A percentile compares a stretch with the other conserved stretches of the same genome.
Conservation (phyloP, 768 basidiomycete species). For the Amanita phalloides region DNA sequence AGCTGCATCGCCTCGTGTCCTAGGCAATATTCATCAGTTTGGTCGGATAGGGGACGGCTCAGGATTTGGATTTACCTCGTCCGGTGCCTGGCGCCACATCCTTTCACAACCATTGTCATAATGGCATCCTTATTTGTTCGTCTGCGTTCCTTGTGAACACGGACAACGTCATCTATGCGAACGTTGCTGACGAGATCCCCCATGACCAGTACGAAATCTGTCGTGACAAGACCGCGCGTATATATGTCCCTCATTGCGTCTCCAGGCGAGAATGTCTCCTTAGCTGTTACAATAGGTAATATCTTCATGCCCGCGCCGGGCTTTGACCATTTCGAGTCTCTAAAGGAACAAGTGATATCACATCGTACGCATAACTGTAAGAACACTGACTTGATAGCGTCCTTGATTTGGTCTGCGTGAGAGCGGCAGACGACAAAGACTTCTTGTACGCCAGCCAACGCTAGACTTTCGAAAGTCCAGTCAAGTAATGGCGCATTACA, state of each 20-base stretch:
- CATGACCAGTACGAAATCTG: constrained; percentile 85
- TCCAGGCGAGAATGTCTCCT: constrained; percentile 80
- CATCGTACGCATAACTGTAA: constrained; percentile 2
- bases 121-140: constrained; percentile 86
- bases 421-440: constrained; percentile 93
- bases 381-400: constrained; percentile 62
- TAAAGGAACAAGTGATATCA: constrained; percentile 18
- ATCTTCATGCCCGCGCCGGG: constrained; percentile 74
- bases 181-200: constrained; percentile 93
- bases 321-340: constrained; percentile 80
- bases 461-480: constrained; percentile 94
- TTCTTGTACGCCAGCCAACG: constrained; percentile 92
- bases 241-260: constrained; percentile 94
- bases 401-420: constrained; percentile 77
- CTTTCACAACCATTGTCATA: constrained; percentile 93
- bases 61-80: constrained; percentile 48
- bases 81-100: constrained; percentile 59
- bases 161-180: constrained; percentile 80
- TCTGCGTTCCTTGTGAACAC: constrained; percentile 79
- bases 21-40: background rate
- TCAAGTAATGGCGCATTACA: constrained; percentile 90
- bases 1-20: constrained; percentile 46
- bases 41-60: constrained; percentile 5
- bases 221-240: constrained; percentile 79
- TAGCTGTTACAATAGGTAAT: constrained; percentile 75